Evolutionary conservation across 768 basidiomycete genomes (phyloP).

Genomic region (Cubamyces lactineus): DNA sequence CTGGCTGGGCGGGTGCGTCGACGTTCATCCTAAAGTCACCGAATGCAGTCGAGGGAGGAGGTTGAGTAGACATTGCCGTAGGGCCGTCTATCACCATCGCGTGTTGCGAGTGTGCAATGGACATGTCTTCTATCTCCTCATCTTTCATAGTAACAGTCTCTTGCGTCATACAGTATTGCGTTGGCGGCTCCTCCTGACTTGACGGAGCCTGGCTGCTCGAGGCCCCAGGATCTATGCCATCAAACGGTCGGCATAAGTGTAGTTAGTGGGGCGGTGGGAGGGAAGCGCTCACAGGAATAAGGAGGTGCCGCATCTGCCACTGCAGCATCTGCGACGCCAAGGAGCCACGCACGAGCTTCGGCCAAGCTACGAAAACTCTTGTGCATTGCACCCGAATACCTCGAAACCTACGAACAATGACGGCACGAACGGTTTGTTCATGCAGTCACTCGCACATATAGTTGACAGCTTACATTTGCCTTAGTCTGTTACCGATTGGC

Average conservation of each 20-base stretch:
- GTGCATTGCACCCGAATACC: conserved; percentile 54
- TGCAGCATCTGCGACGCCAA: conserved; percentile 16
- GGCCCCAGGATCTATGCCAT: background rate
- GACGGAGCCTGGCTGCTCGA: background rate
- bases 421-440: no score
- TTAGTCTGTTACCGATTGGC: conserved; percentile 40
- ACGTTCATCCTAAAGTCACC: background rate
- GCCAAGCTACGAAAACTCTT: conserved; percentile 51
- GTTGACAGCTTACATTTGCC: conserved; percentile 42
- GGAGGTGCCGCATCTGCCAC: conserved; percentile 2
- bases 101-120: background rate
- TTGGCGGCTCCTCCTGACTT: conserved; percentile 4
- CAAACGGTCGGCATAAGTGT: background rate
- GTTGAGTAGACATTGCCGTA: background rate
- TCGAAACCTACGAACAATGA: conserved; percentile 45
- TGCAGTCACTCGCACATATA: background rate
- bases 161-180: background rate
- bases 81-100: conserved; percentile 4
- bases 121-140: background rate
- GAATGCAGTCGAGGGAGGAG: background rate
- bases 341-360: conserved; percentile 55
- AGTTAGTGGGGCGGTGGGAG: no score
- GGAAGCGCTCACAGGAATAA: background rate
- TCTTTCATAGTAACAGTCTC: background rate
- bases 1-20: background rate